Percentiles rank a stretch among this genome's conserved stretches.
phyloP scores from a whole-genome alignment of 257 asterid genomes.

The Forsythia viridissima region DNA sequence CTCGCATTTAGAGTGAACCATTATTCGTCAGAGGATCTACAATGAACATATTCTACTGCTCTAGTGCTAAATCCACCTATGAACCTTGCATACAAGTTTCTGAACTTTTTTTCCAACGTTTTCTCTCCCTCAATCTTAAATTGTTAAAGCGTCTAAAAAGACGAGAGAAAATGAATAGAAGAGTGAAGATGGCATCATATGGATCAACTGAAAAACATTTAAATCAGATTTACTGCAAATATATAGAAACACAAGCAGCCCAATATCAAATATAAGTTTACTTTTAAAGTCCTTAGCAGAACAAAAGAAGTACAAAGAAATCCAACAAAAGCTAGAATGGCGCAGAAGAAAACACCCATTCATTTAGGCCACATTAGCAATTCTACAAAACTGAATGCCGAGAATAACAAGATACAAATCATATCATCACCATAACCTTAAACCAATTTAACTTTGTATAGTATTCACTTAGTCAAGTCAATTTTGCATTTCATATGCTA shows the following conservation, averaged over 20 bases:
- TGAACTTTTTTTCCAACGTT: neutral
- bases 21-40: neutral
- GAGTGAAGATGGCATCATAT: neutral
- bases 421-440: neutral
- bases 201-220: neutral
- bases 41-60: neutral
- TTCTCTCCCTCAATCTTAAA: neutral
- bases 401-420: neutral
- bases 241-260: neutral
- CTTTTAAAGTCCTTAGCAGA: neutral
- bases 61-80: neutral
- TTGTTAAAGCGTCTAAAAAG: neutral
- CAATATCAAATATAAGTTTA: too few relatives aligned
- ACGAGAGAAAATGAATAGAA: neutral
- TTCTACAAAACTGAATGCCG: neutral
- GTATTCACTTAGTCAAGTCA: neutral
- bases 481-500: neutral
- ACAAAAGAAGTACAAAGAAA: neutral
- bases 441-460: neutral
- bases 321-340: neutral
- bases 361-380: neutral
- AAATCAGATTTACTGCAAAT: neutral
- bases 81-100: neutral
- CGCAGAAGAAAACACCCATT: slow-evolving; percentile 27
- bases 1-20: neutral